Evolutionary conservation across 106 monocot genomes (phyloP).

Genomic region (Dendrobium officinale): DNA sequence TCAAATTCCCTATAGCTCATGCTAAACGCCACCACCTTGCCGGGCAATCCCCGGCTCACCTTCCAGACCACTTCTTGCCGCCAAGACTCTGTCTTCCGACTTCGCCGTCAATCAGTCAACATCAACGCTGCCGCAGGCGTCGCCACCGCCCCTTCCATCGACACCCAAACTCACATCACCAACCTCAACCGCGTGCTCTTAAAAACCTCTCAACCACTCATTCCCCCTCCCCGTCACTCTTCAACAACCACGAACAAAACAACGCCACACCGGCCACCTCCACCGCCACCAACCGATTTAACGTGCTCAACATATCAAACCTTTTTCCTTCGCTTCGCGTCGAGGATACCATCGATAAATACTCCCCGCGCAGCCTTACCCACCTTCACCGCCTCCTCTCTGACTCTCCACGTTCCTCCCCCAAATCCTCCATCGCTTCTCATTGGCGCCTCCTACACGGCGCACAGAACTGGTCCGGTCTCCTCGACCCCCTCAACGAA

Average conservation of each 20-base stretch:
- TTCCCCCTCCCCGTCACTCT: neutral
- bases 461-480: conserved; percentile 49
- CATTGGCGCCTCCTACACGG: conserved; percentile 65
- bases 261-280: neutral
- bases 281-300: neutral
- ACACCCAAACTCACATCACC: conserved; percentile 47
- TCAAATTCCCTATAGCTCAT: neutral
- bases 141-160: neutral
- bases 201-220: neutral
- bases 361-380: conserved; percentile 57
- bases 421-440: conserved; percentile 31
- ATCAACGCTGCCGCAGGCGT: too few relatives aligned
- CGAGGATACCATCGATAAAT: conserved; percentile 14
- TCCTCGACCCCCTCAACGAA: conserved; percentile 70
- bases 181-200: conserved; percentile 48
- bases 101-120: neutral
- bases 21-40: neutral
- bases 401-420: conserved; percentile 39
- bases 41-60: neutral
- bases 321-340: neutral
- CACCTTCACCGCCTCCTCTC: conserved; percentile 48
- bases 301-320: conserved; percentile 22
- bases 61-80: neutral
- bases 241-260: neutral
- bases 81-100: neutral